Percentiles rank a stretch among this genome's conserved stretches.
Conservation (phyloP, 129 eudicot species). For the Helianthus tuberosus region DNA sequence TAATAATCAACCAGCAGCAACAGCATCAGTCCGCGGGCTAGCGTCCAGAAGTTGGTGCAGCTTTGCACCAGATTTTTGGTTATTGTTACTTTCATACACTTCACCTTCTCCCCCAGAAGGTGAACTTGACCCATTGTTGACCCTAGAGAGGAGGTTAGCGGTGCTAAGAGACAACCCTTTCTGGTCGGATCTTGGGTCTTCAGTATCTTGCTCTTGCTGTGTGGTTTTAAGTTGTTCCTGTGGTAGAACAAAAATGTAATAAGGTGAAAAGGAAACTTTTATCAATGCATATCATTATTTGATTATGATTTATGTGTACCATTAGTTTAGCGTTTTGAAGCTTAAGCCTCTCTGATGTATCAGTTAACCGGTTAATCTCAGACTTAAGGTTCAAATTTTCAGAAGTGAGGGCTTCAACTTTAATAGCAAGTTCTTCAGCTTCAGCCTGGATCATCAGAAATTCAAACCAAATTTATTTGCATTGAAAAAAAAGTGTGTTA, state of each 20-base stretch:
- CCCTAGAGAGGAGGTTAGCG: slow-evolving; percentile 79
- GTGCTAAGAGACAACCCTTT: slow-evolving; percentile 59
- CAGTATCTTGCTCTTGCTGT: slow-evolving; percentile 35
- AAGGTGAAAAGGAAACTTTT: neutral
- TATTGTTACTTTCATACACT: slow-evolving; percentile 50
- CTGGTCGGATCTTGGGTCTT: slow-evolving; percentile 37
- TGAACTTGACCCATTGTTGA: slow-evolving; percentile 55
- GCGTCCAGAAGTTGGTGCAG: slow-evolving; percentile 74
- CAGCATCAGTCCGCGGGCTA: slow-evolving; percentile 73
- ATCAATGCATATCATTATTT: neutral
- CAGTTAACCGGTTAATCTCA: slow-evolving; percentile 66
- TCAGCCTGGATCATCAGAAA: slow-evolving; percentile 60
- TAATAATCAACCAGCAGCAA: slow-evolving; percentile 69
- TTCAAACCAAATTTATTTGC: neutral
- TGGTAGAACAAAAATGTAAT: slow-evolving; percentile 7
- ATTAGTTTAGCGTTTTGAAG: slow-evolving; percentile 64
- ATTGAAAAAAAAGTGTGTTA: neutral
- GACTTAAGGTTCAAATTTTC: slow-evolving; percentile 73
- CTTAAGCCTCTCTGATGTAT: slow-evolving; percentile 67
- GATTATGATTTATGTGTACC: slow-evolving; percentile 32
- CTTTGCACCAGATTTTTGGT: slow-evolving; percentile 64
- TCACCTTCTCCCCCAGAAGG: slow-evolving; percentile 45
- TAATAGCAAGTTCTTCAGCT: slow-evolving; percentile 76
- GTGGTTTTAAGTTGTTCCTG: slow-evolving; percentile 63
- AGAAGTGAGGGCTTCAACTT: slow-evolving; percentile 69